Base-by-base conservation (phyloP, 225 moss, liverwort and hornwort genomes). In the Sphagnum tenellum region DNA sequence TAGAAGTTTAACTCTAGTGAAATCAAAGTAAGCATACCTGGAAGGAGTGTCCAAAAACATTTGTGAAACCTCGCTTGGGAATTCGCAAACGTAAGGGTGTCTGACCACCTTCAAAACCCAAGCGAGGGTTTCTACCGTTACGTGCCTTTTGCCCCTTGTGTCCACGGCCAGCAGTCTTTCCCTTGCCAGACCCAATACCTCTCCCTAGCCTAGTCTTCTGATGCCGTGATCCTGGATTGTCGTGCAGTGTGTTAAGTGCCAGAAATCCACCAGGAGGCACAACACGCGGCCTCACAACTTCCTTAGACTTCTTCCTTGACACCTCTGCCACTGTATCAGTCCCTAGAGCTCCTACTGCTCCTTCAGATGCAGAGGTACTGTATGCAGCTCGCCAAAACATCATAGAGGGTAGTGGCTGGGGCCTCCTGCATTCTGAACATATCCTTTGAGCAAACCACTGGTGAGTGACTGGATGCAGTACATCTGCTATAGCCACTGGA, bases 131-230 rank as follows among this genome's bases (percentile, higher is more conserved):
- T 53, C 81, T 76, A 9, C 96, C 96, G 72, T 92, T 96, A 8
- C 96, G 90, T 2, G 96, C 96, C 73, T 92, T 98, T 83, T 98
- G 96, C 50, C 96, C 96, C 75, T 98, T 98, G 59, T 98, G 96
- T 29, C 96, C 96, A 54, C 88, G 82, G 7, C 96, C 96, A 2
- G 90, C 81, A 2, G 96, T 98, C 73, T 98, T 98, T n/a, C 96
- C 96, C 72, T 98, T 98, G 0, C 96, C 96, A 45, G 96, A 98
- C 12, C 96, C 96, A 56, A 98, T 93, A 50, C 96, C 96, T 73
- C 96, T 74, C 13, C 96, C 96, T 49, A 90, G 62, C 72, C 96
- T 72, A 56, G 89, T 98, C 82, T 88, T 90, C 70, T 89, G 88
- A 49, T 93, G 79, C 61, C 92, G 86, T 4, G 96, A 88, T 10